Evolutionary conservation across 2,329 filamentous ascomycete genomes (phyloP), one percentile per base, ranked within the genome.

Genomic region (Epicoccum sorghinum): DNA sequence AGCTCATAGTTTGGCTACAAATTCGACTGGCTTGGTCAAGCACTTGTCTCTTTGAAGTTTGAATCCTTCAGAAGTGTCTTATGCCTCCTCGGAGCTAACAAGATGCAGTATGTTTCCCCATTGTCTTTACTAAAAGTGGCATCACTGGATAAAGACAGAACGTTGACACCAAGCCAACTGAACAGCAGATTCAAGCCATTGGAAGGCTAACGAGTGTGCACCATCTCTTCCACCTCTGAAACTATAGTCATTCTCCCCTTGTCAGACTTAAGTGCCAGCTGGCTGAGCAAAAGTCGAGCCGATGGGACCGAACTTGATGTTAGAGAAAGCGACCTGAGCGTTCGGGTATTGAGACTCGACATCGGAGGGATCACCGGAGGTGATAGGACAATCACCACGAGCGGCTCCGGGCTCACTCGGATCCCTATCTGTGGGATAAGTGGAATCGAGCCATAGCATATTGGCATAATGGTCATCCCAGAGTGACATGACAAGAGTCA

Each of bases 391-490:
- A 10, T 62, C 64, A 18, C 73, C 73, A 43, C 73, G 63, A n/a
- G 55, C 68, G 8, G 63, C 62, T 48, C 72, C 73, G 23, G 68
- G 69, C 35, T 61, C 50, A 23, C 55, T 61, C 8, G 61, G 45
- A 43, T 72, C 62, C 48, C 59, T 67, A 49, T 74, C 66, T 38
- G 77, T 75, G 14, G 87, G 86, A 75, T 83, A 88, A 64, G 76
- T 82, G 58, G 82, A 83, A 77, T 91, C 44, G 10, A 53, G 35
- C 51, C 89, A 91, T 65, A 88, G 81, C 87, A 91, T 90, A 73
- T 88, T 82, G 65, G 82, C 75, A 60, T 83, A 75, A 74, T 89
- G 83, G 72, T 89, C 87, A 67, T 89, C 84, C 80, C 81, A 83
- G 55, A 86, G 74, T 43, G 77, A 80, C 78, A 89, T 80, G 54